Percentiles rank a stretch among this genome's conserved stretches.
phyloP scores from a whole-genome alignment of 2,329 filamentous ascomycete genomes.

The Cercospora zeae-maydis region DNA sequence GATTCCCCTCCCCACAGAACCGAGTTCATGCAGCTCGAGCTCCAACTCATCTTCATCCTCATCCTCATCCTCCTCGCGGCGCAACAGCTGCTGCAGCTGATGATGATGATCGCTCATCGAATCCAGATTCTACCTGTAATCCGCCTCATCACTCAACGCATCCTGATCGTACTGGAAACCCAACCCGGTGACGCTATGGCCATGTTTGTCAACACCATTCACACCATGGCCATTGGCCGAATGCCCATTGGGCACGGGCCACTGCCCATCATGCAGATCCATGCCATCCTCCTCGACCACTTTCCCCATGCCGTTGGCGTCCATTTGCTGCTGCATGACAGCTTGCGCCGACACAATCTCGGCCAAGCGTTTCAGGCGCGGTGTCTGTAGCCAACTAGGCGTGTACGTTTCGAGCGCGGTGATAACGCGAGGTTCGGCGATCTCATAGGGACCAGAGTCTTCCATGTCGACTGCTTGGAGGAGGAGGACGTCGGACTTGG shows the following conservation, averaged over 20 bases:
- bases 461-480: slow-evolving; percentile 97
- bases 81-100: background rate
- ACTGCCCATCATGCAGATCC: slow-evolving; percentile 23
- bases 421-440: slow-evolving; percentile 92
- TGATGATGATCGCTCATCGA: background rate
- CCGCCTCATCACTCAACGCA: slow-evolving; percentile 13
- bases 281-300: slow-evolving; percentile 27
- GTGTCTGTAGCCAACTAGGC: slow-evolving; percentile 96
- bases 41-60: background rate
- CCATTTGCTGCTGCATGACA: slow-evolving; percentile 65
- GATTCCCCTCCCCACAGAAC: background rate
- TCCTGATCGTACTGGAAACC: slow-evolving; percentile 18
- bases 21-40: background rate
- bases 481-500: slow-evolving; percentile 90
- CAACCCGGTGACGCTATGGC: slow-evolving; percentile 3
- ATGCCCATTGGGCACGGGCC: slow-evolving; percentile 22
- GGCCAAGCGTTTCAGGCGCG: slow-evolving; percentile 88
- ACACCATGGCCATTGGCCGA: slow-evolving; percentile 9
- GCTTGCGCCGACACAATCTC: slow-evolving; percentile 97
- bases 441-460: slow-evolving; percentile 96
- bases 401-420: slow-evolving; percentile 97
- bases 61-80: background rate
- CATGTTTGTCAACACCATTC: slow-evolving; percentile 12
- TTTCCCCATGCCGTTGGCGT: slow-evolving; percentile 32
- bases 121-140: slow-evolving; percentile 15